These are phyloP conservation scores for Fomitopsis serialis DNA, from an alignment of 768 basidiomycete genomes.

Conservation along the genomic window DNA sequence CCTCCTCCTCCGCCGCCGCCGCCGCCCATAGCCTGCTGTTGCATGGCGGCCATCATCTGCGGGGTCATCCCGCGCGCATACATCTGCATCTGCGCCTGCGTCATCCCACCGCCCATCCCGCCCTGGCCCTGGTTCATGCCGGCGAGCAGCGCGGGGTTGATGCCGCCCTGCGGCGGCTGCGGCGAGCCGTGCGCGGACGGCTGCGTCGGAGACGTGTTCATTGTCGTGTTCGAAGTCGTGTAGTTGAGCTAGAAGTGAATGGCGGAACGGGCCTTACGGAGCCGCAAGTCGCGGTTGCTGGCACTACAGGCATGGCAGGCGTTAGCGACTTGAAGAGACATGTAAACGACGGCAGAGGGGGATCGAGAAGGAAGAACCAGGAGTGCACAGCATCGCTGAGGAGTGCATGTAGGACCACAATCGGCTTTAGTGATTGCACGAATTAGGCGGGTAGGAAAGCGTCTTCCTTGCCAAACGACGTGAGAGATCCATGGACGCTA, in stretches of 20 bases:
- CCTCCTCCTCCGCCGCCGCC: background rate
- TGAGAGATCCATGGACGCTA: too few relatives aligned
- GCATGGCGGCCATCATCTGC: constrained; percentile 10
- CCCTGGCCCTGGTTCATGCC: background rate
- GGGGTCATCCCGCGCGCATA: constrained; percentile 15
- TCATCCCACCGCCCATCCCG: constrained; percentile 1
- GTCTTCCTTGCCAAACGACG: too few relatives aligned
- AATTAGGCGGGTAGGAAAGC: too few relatives aligned
- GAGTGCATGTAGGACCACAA: too few relatives aligned
- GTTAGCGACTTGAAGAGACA: background rate
- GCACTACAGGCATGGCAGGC: background rate
- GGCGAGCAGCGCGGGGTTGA: constrained; percentile 18
- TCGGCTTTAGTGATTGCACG: too few relatives aligned
- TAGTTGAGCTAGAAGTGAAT: background rate
- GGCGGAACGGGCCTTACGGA: background rate
- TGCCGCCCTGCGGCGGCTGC: background rate
- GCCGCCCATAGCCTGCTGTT: constrained; percentile 5
- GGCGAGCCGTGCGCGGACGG: background rate
- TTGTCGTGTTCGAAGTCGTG: background rate
- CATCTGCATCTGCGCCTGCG: constrained; percentile 12
- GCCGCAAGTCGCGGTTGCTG: background rate
- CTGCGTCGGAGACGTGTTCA: background rate
- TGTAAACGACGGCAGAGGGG: too few relatives aligned
- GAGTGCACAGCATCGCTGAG: too few relatives aligned
- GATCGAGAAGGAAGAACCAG: too few relatives aligned